Base-by-base conservation (phyloP, 306 rosid species). In the Prunus fruticosa region DNA sequence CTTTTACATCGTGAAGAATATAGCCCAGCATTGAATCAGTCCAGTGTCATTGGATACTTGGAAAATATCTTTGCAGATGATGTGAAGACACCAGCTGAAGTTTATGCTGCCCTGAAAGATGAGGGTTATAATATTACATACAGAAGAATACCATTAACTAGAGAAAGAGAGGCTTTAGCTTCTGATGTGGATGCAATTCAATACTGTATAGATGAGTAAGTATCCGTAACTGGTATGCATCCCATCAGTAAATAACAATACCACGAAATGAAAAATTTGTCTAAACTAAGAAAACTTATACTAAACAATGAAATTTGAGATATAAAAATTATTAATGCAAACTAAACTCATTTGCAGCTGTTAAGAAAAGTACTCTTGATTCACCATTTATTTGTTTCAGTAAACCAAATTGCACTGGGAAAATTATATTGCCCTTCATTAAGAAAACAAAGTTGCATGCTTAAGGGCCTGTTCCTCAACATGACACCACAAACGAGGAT, bases 1-100 rank as follows among this genome's bases (percentile, higher is more conserved):
- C 91, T 93, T 77, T 83, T 93, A 51, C 98, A 93, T 76, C 93
- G 91, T 32, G 98, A 93, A 89, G 98, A 93, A 81, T 91, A 82
- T 78, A 80, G 80, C 83, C 93, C 96, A 43, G 78, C 83, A 64
- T 75, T 84, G 64, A 89, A 86, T 75, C 93, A 89, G 76, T 84
- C 93, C 72, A 79, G 81, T 72, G 91, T 93, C 69, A 79, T 93
- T 75, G 98, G 98, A 78, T 93, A 86, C 81, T 89, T 96, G 88
- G 95, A 93, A 78, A 93, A 86, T 78, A 85, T 91, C 82, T 79
- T 66, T 72, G 81, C 86, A 51, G 93, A 91, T 86, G 90, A 89
- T 82, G 96, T 93, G 73, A 89, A 86, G 86, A 90, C 98, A 25
- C 94, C 98, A 28, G 88, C 90, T 30, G 98, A 93, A 85, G 98